Conservation (phyloP, 495 filamentous ascomycete genomes). For the Trichoderma parareesei region DNA sequence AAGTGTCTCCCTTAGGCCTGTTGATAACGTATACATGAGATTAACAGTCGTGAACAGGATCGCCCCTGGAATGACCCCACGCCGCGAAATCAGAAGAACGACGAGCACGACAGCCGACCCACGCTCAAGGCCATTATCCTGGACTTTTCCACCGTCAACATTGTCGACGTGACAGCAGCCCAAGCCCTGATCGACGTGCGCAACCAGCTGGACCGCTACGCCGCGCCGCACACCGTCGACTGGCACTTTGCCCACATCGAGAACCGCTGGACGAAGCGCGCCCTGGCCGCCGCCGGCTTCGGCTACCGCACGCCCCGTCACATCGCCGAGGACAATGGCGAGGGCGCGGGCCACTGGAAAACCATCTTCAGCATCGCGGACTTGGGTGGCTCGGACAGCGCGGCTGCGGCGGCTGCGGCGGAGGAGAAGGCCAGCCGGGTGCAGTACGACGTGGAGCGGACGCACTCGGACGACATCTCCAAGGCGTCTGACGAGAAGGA, state of each 20-base stretch:
- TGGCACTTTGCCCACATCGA: slow-evolving; percentile 43
- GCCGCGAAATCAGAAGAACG: slow-evolving; percentile 44
- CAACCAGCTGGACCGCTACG: slow-evolving; percentile 41
- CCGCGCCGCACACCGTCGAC: slow-evolving; percentile 38
- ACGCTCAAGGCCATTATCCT: slow-evolving; percentile 41
- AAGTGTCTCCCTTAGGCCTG: slow-evolving; percentile 13
- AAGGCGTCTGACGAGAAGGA: slow-evolving; percentile 17
- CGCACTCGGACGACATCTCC: background rate
- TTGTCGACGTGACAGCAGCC: slow-evolving; percentile 39
- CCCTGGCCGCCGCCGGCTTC: slow-evolving; percentile 41
- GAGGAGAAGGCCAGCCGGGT: slow-evolving; percentile 11
- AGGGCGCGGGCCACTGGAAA: slow-evolving; percentile 8
- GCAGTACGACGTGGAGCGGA: slow-evolving; percentile 14
- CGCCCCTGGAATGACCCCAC: slow-evolving; percentile 85
- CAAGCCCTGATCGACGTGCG: slow-evolving; percentile 42
- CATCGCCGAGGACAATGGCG: slow-evolving; percentile 1
- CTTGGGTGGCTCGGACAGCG: slow-evolving; percentile 10
- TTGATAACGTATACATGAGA: no score
- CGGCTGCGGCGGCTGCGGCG: background rate
- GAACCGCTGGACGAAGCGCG: slow-evolving; percentile 43
- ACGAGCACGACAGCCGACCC: slow-evolving; percentile 28
- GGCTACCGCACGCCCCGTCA: slow-evolving; percentile 20
- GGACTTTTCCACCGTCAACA: slow-evolving; percentile 41
- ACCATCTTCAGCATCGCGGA: slow-evolving; percentile 10
- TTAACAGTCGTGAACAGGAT: slow-evolving; percentile 19